Evolutionary conservation across 176 grass and related monocot genomes (phyloP), one percentile per base, ranked within the genome.

Genomic region (Pharus latifolius): DNA sequence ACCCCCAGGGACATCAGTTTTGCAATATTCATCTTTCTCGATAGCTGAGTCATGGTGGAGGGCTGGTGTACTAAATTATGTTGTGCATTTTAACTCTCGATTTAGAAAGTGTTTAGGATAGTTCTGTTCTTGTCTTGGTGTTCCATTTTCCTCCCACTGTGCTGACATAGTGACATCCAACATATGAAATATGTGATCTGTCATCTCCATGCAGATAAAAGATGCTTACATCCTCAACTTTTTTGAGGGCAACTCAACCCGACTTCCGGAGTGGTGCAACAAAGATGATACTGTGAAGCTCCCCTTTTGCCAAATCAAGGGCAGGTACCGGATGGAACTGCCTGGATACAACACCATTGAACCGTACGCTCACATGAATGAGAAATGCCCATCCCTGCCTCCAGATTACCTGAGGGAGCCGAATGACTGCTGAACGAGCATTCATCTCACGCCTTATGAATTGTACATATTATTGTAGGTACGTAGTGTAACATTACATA

Each of bases 141-240:
- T n/a, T n/a, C n/a, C n/a, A n/a, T n/a, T n/a, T n/a, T n/a, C n/a
- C n/a, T n/a, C n/a, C n/a, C n/a, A n/a, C n/a, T n/a, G n/a, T n/a
- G n/a, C n/a, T n/a, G n/a, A 3, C 73, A 38, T 34, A 47, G 18
- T 13, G 18, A 30, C 7, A 32, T 32, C 18, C 30, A 28, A 15
- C 23, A 6, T 31, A 44, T 31, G 13, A 25, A 65, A 65, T 63
- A 26, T 47, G 31, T 72, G 40, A 35, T 10, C 29, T 7, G 18
- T 74, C 28, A 33, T 40, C 34, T 65, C 18, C 53, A n/a, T 75
- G 80, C 53, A 99, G 95, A 88, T 99, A 73, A 99, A 99, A 81
- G 95, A 99, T 86, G 95, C 95, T 49, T 99, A 99, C 63, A 75
- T 52, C 60, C 89, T 99, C 67, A 99, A 99, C 22, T 86, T 99